phyloP scores from a whole-genome alignment of 2,329 filamentous ascomycete genomes.

The Cladosporium sp. region DNA sequence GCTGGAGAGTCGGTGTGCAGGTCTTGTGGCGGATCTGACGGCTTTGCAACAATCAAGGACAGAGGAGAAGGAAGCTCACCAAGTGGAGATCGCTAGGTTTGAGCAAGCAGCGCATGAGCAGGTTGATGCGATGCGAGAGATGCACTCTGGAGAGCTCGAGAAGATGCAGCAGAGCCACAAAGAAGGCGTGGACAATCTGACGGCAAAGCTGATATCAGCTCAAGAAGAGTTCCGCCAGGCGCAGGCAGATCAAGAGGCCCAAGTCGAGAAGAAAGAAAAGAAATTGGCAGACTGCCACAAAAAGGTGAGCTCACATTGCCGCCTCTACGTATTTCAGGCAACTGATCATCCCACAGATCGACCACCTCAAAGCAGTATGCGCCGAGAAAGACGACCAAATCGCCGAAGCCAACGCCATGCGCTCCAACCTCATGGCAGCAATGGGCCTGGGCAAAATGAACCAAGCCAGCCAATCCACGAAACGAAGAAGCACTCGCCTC shows the following conservation, averaged over 20 bases:
- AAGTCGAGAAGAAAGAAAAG: slow-evolving; percentile 11
- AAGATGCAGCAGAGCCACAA: slow-evolving; percentile 1
- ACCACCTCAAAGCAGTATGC: slow-evolving; percentile 29
- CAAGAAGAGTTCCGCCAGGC: slow-evolving; percentile 19
- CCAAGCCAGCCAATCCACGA: slow-evolving; percentile 9
- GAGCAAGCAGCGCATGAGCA: not conserved
- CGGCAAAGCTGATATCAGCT: not conserved
- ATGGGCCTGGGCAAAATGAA: slow-evolving; percentile 28
- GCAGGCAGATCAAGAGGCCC: slow-evolving; percentile 7
- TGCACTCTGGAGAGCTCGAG: slow-evolving; percentile 8
- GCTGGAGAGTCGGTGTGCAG: slow-evolving; percentile 1
- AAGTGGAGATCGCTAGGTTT: not conserved
- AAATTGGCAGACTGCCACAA: slow-evolving; percentile 10
- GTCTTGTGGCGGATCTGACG: not conserved
- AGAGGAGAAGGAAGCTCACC: not conserved
- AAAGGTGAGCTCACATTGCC: not conserved
- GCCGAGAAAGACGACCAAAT: slow-evolving; percentile 34
- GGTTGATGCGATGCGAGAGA: not conserved
- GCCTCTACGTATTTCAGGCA: not conserved
- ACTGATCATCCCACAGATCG: slow-evolving; percentile 19
- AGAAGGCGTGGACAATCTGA: not conserved
- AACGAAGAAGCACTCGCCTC: slow-evolving; percentile 1
- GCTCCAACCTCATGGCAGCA: slow-evolving; percentile 33
- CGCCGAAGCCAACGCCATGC: slow-evolving; percentile 35
- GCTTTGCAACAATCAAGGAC: not conserved